phyloP scores from a whole-genome alignment of 352 stramenopile genomes.

The Thraustotheca clavata region DNA sequence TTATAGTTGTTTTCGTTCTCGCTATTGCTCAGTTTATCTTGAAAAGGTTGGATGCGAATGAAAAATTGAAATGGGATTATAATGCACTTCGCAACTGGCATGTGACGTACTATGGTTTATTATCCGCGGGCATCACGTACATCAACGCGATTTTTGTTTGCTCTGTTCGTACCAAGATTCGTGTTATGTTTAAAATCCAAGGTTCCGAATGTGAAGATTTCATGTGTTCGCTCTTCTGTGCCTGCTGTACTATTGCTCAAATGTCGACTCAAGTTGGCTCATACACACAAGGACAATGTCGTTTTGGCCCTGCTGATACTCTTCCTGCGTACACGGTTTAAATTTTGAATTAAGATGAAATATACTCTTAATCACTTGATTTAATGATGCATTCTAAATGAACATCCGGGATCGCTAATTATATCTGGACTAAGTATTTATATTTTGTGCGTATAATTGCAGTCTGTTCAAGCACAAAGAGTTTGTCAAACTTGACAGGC shows the following conservation, averaged over 20 bases:
- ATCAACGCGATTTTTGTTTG: neutral
- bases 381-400: too few relatives aligned
- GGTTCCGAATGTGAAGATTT: conserved; percentile 34
- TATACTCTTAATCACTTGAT: too few relatives aligned
- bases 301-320: conserved; percentile 28
- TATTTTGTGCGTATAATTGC: too few relatives aligned
- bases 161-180: conserved; percentile 21
- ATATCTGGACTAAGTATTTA: neutral
- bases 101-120: too few relatives aligned
- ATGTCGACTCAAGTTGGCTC: conserved; percentile 44
- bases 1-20: conserved; percentile 20
- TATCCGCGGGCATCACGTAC: neutral
- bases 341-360: too few relatives aligned
- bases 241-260: conserved; percentile 39
- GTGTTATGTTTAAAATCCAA: conserved; percentile 44
- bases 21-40: conserved; percentile 34
- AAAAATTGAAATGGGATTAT: too few relatives aligned
- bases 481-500: too few relatives aligned
- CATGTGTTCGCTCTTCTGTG: conserved; percentile 28
- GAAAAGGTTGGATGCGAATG: too few relatives aligned
- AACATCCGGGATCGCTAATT: neutral
- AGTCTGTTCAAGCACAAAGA: too few relatives aligned
- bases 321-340: conserved; percentile 30
- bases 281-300: conserved; percentile 30
- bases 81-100: conserved; percentile 30